phyloP scores from a whole-genome alignment of 169 alveolate genomes.

The Cryptosporidium sp. region DNA sequence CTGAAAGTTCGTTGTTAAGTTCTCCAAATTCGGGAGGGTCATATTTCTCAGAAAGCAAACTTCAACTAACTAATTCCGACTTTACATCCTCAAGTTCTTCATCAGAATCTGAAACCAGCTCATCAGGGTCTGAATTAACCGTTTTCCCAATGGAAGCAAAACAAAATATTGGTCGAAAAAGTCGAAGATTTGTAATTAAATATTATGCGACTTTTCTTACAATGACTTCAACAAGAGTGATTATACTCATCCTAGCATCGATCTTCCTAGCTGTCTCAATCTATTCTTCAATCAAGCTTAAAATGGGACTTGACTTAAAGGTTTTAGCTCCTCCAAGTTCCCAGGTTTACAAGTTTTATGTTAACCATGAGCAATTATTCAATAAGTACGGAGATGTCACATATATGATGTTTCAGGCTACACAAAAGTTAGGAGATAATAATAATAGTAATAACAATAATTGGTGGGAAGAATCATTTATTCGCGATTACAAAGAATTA shows the following conservation, averaged over 20 bases:
- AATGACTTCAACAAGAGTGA: conserved; percentile 49
- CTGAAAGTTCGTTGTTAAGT: conserved; percentile 42
- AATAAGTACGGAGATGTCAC: conserved; percentile 72
- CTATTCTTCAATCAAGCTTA: conserved; percentile 40
- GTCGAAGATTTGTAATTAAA: conserved; percentile 63
- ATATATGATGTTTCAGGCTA: conserved; percentile 68
- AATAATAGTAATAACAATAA: not conserved
- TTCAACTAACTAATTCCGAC: not conserved
- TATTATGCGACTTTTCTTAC: conserved; percentile 74
- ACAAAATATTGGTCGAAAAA: conserved; percentile 68
- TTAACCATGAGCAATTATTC: conserved; percentile 59
- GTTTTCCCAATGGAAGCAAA: conserved; percentile 61
- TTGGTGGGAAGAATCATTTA: conserved; percentile 65
- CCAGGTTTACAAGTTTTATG: conserved; percentile 70
- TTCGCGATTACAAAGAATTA: conserved; percentile 15
- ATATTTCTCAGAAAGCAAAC: not conserved
- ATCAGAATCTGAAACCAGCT: not conserved
- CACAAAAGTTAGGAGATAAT: conserved; percentile 30
- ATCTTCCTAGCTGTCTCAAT: conserved; percentile 54
- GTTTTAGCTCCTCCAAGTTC: conserved; percentile 69
- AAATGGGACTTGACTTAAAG: conserved; percentile 69
- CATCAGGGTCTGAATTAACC: conserved; percentile 35
- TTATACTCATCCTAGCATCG: conserved; percentile 27
- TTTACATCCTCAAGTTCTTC: conserved; percentile 10
- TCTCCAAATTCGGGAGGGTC: conserved; percentile 28